A percentile compares a stretch with the other conserved stretches of the same genome.
Conservation (phyloP, 2,329 filamentous ascomycete species). For the Zalaria sp. region DNA sequence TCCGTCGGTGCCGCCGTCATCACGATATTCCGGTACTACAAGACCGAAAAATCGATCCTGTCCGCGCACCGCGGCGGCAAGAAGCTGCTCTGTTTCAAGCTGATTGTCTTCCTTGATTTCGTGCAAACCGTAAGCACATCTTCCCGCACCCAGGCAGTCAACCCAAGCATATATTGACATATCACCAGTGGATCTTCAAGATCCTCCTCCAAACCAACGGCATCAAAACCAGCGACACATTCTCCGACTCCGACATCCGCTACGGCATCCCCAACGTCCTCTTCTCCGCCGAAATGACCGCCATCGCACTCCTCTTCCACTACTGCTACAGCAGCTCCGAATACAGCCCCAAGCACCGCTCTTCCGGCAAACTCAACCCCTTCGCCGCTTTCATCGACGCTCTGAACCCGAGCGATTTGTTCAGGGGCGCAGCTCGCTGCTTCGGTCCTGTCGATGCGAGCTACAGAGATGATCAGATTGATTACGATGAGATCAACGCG, state of each 20-base stretch:
- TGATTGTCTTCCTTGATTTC: constrained; percentile 15
- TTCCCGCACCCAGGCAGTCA: too few species aligned
- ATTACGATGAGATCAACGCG: too few species aligned
- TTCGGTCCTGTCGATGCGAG: background rate
- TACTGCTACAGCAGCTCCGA: constrained; percentile 13
- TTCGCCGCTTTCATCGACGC: constrained; percentile 10
- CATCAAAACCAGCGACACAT: constrained; percentile 9
- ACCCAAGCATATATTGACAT: too few species aligned
- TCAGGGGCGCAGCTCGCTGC: background rate
- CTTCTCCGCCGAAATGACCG: constrained; percentile 12
- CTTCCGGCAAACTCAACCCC: too few species aligned
- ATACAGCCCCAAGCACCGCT: constrained; percentile 7
- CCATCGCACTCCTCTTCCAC: constrained; percentile 14
- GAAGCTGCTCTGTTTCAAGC: constrained; percentile 16
- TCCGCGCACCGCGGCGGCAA: constrained; percentile 9
- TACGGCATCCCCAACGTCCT: constrained; percentile 12
- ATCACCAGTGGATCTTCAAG: constrained; percentile 10
- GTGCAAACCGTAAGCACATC: constrained; percentile 5
- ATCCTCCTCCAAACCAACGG: constrained; percentile 11
- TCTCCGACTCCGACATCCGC: constrained; percentile 13
- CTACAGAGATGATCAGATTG: too few species aligned
- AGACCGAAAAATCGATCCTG: constrained; percentile 10
- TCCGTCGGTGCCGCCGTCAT: constrained; percentile 11
- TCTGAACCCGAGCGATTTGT: constrained; percentile 15
- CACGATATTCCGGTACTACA: constrained; percentile 12